Evolutionary conservation across 164 flowering plant genomes (phyloP), one percentile per base, ranked within the genome.

Genomic region (Warburgia ugandensis): DNA sequence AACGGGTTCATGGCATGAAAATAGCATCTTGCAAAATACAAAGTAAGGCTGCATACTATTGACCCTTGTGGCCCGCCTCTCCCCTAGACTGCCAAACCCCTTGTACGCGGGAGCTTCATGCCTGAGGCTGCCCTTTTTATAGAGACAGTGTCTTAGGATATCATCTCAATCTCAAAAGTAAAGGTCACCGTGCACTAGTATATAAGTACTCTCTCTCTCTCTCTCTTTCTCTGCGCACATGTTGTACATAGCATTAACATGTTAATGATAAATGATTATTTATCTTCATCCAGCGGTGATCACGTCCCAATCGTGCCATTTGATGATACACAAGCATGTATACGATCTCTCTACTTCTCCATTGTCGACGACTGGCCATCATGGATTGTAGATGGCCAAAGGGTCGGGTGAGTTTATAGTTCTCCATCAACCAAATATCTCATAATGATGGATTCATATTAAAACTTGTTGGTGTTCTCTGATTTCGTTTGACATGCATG

Each of bases 351-450:
- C 5, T 71, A 76, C 20, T 78, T 57, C 45, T 47, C 79, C 33
- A 65, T 80, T 33, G 50, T 57, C 23, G 73, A 73, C 56, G 79
- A 74, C 7, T 83, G 91, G 91, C 52, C 77, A 23, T 52, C 74
- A 3, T 83, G 91, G 91, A 16, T 26, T 1, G 60, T 65, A 0
- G 59, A 61, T 13, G 69, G 67, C 40, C 79, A 80, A 66, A 51
- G 74, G 54, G 84, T 56, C n/a, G 90, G 90, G 84, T 80, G 23
- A 12, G 71, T 32, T 10, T 3, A 3, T 7, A 9, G 5, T 13
- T 51, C 39, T 1, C n/a, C 7, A 0, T 36, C 30, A 11, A 37
- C n/a, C 4, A 37, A 37, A 25, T 22, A 7, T 50, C 19, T 11
- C 11, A 5, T 12, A 25, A 10, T 12, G 35, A 5, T 26, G n/a